Evolutionary conservation across 306 rosid genomes (phyloP), one percentile per base, ranked within the genome.

Genomic region (Castanea mollissima): DNA sequence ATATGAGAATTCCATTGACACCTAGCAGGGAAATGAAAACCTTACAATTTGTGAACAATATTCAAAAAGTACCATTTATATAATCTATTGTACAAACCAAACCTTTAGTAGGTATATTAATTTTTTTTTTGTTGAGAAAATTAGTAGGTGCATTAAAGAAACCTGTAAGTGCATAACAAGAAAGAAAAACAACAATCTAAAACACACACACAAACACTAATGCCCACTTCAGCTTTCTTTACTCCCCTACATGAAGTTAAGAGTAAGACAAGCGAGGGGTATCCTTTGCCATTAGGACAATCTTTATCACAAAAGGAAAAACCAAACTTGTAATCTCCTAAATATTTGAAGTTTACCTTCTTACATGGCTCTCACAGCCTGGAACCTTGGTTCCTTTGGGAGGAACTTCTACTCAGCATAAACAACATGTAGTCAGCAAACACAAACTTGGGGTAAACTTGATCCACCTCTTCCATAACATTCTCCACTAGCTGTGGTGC

Each of bases 301-400:
- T 64, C 74, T 73, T 52, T 38, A 82, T 64, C 56, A 74, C 59
- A 55, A 0, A 55, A 29, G 29, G 15, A 21, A 16, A 25, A 71
- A 27, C 23, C 27, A n/a, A 11, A 12, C 16, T 20, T 52, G 32
- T 67, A 32, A 19, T 65, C 14, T 38, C 69, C 64, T n/a, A 29
- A 54, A 18, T 10, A 9, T 10, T 49, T 34, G 10, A 71, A 41
- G 23, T 73, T 35, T 11, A 21, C 18, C 69, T 52, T 34, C 52
- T 88, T 84, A 88, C 83, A 85, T 46, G 72, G 97, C 93, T 67
- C 83, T 74, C 70, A 88, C 93, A 62, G 96, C 90, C 74, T 74
- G 88, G 85, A 95, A 95, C 86, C 99, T 91, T 54, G 99, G 99
- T 77, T 90, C 99, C 86, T 95, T 95, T 3, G 96, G 90, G 21